Evolutionary conservation across 306 rosid genomes (phyloP), one percentile per base, ranked within the genome.

Genomic region (Vigna reflexopilosa): DNA sequence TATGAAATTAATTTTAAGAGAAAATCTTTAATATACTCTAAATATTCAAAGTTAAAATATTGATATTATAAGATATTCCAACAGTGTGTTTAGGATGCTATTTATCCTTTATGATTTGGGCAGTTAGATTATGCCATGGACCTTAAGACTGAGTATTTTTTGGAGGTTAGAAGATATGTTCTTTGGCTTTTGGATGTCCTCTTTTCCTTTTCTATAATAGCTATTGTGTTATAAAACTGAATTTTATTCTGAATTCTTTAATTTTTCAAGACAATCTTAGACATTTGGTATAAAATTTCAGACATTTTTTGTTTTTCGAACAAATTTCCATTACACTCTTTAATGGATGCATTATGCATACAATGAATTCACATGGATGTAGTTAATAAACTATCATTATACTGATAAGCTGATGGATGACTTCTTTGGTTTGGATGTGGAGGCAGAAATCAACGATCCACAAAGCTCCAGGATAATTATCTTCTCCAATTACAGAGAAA

Each of bases 401-500:
- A 54, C 48, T 64, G 66, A 20, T 75, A 30, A 65, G 49, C 45
- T 26, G 2, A 26, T 26, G 48, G 63, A 71, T 66, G 81, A 79
- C 69, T 61, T 75, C 16, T 20, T 20, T 20, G 20, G 20, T 84
- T 76, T 82, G 76, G 72, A 47, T 72, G 78, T 88, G 62, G 62
- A 56, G 86, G 86, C 92, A 92, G 98, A 88, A 86, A 79, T 78
- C 26, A 90, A 85, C 73, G 93, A 92, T 88, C 93, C 93, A 10
- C 91, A 77, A 81, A 86, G 80, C 55, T 95, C 98, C 52, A 88
- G 97, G 86, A 98, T 92, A 70, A 92, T 95, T 70, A 88, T 95
- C 68, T 95, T 95, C 95, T 95, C 98, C 71, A 91, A 92, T 73
- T 95, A 88, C 80, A 88, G 98, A 87, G 97, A 91, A 80, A 92